Conservation (phyloP, 1,284 basidiomycete genomes). For the Heterobasidion occidentale region DNA sequence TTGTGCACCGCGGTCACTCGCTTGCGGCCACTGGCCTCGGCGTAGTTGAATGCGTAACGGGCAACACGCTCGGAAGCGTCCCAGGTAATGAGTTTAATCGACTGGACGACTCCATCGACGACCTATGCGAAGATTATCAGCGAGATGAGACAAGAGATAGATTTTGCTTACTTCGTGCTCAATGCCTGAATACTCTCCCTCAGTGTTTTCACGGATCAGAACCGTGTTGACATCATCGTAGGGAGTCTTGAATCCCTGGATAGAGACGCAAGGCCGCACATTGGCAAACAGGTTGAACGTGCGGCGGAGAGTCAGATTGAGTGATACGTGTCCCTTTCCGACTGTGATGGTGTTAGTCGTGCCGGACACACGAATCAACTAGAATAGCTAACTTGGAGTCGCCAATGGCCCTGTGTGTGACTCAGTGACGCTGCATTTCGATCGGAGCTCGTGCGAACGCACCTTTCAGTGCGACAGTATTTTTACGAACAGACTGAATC, state of each 20-base stretch:
- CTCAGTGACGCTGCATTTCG: conserved; percentile 5
- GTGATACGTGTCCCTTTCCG: conserved; percentile 97
- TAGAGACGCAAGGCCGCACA: conserved; percentile 93
- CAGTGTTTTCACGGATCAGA: conserved; percentile 98
- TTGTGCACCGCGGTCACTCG: conserved; percentile 99
- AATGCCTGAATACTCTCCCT: conserved; percentile 99
- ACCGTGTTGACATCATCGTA: conserved; percentile 99
- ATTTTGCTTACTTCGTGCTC: conserved; percentile 77
- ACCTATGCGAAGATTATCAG: conserved; percentile 37
- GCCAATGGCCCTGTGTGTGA: conserved; percentile 75
- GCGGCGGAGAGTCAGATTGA: conserved; percentile 94
- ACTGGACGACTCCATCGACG: conserved; percentile 98
- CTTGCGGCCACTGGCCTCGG: conserved; percentile 79
- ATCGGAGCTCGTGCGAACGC: conserved; percentile 14
- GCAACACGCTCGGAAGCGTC: conserved; percentile 98
- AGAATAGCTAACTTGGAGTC: conserved; percentile 71
- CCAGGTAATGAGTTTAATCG: conserved; percentile 99
- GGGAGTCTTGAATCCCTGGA: conserved; percentile 96
- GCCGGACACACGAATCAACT: not conserved
- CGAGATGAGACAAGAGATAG: not conserved
- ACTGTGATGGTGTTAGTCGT: conserved; percentile 38
- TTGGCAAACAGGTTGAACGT: conserved; percentile 99
- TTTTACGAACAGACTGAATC: conserved; percentile 90
- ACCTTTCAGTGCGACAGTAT: conserved; percentile 98
- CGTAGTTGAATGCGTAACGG: conserved; percentile 98